Evolutionary conservation across 2,329 filamentous ascomycete genomes (phyloP), one percentile per base, ranked within the genome.

Genomic region (Fonsecaea monophora): DNA sequence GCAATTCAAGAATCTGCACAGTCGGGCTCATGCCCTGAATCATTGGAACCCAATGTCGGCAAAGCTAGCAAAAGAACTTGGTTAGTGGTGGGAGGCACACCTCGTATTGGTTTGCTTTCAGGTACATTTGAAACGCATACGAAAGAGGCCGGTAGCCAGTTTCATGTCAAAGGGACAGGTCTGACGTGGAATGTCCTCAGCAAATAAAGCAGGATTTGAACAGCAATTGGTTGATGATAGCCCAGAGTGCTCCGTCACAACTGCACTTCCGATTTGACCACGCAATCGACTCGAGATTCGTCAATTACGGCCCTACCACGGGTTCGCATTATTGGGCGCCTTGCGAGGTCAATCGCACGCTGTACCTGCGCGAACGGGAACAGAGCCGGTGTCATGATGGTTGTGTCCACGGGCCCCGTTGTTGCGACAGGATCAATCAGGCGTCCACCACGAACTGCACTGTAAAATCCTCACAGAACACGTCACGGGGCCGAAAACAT

Each of bases 101-200:
- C 18, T 50, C 8, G 45, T 50, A 50, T 50, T 50, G 45, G 45
- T 25, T 25, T 50, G 45, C 18, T 21, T 12, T 25, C 45, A 13
- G 21, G 45, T 18, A 50, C 18, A 25, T 50, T 50, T 50, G 45
- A 50, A 50, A 50, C 18, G 45, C 45, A 50, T 50, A 30, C 18
- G 45, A 50, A 50, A 21, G 45, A 10, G 9, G 21, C 45, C 25
- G 21, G 45, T 3, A 50, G 45, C 45, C 15, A 55, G 53, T 45
- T 54, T 65, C 40, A 60, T 21, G 32, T 60, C n/a, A 45, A 50
- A 10, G 13, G 25, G 25, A 48, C 15, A 9, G 53, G 15, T 48
- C 56, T 60, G 65, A 67, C 42, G 60, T 60, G 60, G 64, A 25
- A 40, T 25, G 25, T 30, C 42, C 53, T n/a, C 54, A 34, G 35